These are phyloP conservation scores for Sutorius australiensis DNA, from an alignment of 768 basidiomycete genomes.

Conservation along the genomic window DNA sequence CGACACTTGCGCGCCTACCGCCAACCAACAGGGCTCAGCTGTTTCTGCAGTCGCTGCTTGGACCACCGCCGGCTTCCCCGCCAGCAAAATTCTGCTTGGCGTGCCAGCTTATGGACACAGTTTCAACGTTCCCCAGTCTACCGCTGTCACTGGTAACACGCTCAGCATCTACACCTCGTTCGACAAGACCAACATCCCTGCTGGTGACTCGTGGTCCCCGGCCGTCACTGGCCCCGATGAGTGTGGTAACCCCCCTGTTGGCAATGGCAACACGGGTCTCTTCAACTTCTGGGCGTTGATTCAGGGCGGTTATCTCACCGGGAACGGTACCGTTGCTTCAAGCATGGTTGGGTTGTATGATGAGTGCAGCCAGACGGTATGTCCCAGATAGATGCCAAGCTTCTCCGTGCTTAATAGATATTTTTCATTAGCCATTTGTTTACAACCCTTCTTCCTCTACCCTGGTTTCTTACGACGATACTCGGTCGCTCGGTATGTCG, in stretches of 20 bases:
- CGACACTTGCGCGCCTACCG: slow-evolving; percentile 64
- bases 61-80: slow-evolving; percentile 75
- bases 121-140: slow-evolving; percentile 38
- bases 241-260: slow-evolving; percentile 54
- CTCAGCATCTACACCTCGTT: slow-evolving; percentile 54
- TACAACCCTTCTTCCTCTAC: slow-evolving; percentile 52
- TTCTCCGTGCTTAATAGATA: slow-evolving; percentile 1
- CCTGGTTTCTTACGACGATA: slow-evolving; percentile 65
- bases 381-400: slow-evolving; percentile 15
- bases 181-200: slow-evolving; percentile 38
- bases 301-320: slow-evolving; percentile 49
- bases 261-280: slow-evolving; percentile 44
- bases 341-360: slow-evolving; percentile 57
- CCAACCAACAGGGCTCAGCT: slow-evolving; percentile 69
- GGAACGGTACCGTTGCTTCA: slow-evolving; percentile 43
- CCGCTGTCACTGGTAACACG: slow-evolving; percentile 16
- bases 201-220: slow-evolving; percentile 58
- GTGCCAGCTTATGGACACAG: slow-evolving; percentile 84
- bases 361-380: slow-evolving; percentile 70
- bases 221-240: slow-evolving; percentile 43
- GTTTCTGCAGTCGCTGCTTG: slow-evolving; percentile 69
- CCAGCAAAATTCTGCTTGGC: slow-evolving; percentile 71
- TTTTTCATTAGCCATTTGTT: slow-evolving; percentile 52
- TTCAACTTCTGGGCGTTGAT: slow-evolving; percentile 66
- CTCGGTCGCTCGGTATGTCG: slow-evolving; percentile 49